Evolutionary conservation across 352 stramenopile species (phyloP), one percentile per base, ranked within the genome.

Genomic region (Globisporangium paroecandrum): DNA sequence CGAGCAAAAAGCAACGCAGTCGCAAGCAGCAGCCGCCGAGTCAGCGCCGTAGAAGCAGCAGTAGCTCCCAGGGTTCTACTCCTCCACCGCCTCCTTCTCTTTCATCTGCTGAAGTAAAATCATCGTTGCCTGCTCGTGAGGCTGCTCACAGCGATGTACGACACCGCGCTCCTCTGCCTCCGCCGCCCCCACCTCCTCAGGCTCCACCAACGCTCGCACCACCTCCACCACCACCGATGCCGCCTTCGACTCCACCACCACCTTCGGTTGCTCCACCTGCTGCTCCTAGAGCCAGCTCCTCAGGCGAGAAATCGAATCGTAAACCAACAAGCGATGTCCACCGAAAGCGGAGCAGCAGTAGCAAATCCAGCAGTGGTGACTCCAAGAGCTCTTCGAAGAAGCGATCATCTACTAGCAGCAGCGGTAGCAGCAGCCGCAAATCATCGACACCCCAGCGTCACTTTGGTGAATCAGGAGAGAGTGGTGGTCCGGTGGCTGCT

Each of bases 401-500:
- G 46, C 43, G 55, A 34, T 60, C 62, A 36, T n/a, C 34, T 38
- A n/a, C 54, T 29, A 59, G 54, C 22, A 64, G 34, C 22, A 62
- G 57, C 32, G 18, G 25, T 18, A 58, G 25, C 8, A 59, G 54
- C 27, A 51, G 34, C 36, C 38, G 38, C 25, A 69, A 46, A 34
- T 20, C n/a, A 22, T 41, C 43, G 57, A 15, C 54, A 25, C 12
- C 22, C 18, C 54, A 41, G 15, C 13, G 29, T 9, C 13, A 29
- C 6, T 18, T 59, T 41, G 54, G 57, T 58, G 22, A 47, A 83
- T 73, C 70, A 46, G 38, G 38, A 46, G 38, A 46, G 66, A 68
- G n/a, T 63, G 43, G 54, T 7, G 34, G 54, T 69, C 46, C 82
- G 78, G 72, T 67, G 68, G 76, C 68, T 56, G 66, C 72, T 51